A percentile compares a stretch with the other conserved stretches of the same genome.
phyloP scores from a whole-genome alignment of 2,329 filamentous ascomycete genomes.

The Aureobasidium lini region DNA sequence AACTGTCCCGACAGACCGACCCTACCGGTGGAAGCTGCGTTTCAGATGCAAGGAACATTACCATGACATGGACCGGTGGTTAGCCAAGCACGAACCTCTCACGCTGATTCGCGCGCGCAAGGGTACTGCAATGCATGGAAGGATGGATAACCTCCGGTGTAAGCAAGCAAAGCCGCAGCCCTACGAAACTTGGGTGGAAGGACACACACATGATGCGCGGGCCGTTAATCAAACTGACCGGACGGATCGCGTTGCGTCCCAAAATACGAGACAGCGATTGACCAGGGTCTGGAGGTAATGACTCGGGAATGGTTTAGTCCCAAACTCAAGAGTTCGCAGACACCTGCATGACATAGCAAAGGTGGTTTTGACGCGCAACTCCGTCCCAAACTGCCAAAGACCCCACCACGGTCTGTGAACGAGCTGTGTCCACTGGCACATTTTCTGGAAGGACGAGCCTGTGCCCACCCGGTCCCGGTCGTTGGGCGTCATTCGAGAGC shows the following conservation, averaged over 20 bases:
- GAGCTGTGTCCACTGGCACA: background rate
- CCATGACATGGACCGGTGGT: conserved; percentile 2
- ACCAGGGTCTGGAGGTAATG: conserved; percentile 4
- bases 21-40: conserved; percentile 11
- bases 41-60: conserved; percentile 13
- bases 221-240: conserved; percentile 12
- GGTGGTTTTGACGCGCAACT: conserved; percentile 1
- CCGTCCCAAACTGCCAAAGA: background rate
- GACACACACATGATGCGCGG: conserved; percentile 13
- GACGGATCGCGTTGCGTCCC: conserved; percentile 5
- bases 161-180: conserved; percentile 11
- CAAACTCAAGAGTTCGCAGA: conserved; percentile 11
- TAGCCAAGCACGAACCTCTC: conserved; percentile 1
- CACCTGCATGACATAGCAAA: conserved; percentile 10
- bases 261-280: conserved; percentile 2
- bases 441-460: conserved; percentile 1
- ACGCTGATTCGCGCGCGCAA: conserved; percentile 3
- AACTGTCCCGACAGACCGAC: conserved; percentile 6
- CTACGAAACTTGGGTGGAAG: conserved; percentile 4
- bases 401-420: conserved; percentile 4
- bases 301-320: conserved; percentile 1
- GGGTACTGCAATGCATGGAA: conserved; percentile 8
- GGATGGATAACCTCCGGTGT: conserved; percentile 1
- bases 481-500: conserved; percentile 4
- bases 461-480: background rate